Base-by-base conservation (phyloP, 129 eudicot species). In the Flaveria robusta region DNA sequence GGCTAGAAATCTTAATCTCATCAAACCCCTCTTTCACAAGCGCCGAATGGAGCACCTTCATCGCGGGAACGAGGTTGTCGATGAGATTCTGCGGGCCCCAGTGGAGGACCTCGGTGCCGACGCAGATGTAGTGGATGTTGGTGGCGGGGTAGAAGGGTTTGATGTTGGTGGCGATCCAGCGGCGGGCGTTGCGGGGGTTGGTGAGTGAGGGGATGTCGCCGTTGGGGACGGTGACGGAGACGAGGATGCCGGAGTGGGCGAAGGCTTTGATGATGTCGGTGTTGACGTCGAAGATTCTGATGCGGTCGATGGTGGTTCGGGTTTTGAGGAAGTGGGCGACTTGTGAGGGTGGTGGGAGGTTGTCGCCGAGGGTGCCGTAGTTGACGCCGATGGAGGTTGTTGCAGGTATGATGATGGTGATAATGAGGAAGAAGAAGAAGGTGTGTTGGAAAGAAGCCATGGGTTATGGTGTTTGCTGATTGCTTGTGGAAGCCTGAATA, bases 21-120 rank as follows among this genome's bases (percentile, higher is more conserved):
- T 18, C 66, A 24, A 91, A 79, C 16, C 92, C 96, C 20, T 81
- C 20, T 29, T 24, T 68, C 2, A 81, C 54, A 0, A 94, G 80
- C 0, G 99, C 99, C 5, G 84, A 62, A 68, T 83, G 86, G 2
- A 94, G 87, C 2, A 88, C 81, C 31, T 70, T 41, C 99, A 94
- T 94, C 19, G 99, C 99, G 1, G 83, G 75, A 13, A 94, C 99
- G 45, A 94, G 90, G 77, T 89, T 91, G 37, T 91, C 96, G 1
- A 81, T 72, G 3, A 91, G 74, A 69, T 82, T 74, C 64, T 91
- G 99, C 1, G 97, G 96, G 29, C 97, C 99, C 99, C 99, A 94
- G 79, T 91, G 97, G 66, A 91, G 96, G 24, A 94, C 84, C 80
- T 94, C 96, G 20, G 85, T 91, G 5, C 99, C 99, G 10, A 94